These are phyloP conservation scores for Clonostachys solani DNA, from an alignment of 2,329 filamentous ascomycete species.

Conservation along the genomic window DNA sequence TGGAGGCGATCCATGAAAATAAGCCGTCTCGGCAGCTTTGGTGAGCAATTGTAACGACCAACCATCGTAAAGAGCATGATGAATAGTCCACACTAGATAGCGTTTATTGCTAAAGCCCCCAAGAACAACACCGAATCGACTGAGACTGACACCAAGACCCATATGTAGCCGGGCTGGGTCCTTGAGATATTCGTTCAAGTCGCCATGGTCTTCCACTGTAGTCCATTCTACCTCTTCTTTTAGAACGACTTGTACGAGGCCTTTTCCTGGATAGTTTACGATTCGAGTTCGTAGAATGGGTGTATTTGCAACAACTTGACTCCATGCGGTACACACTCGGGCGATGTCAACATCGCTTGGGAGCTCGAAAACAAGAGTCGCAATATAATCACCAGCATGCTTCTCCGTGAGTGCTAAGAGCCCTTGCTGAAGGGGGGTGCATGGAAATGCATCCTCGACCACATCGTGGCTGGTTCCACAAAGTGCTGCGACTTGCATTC, in stretches of 20 bases:
- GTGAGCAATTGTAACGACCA: constrained; percentile 4
- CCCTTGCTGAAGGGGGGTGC: constrained; percentile 28
- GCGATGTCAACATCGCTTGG: too few relatives aligned
- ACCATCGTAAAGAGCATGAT: constrained; percentile 13
- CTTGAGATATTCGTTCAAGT: background rate
- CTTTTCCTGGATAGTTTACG: too few relatives aligned
- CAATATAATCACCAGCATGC: constrained; percentile 19
- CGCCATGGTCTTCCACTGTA: constrained; percentile 20
- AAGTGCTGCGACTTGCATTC: constrained; percentile 18
- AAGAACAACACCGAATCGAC: constrained; percentile 8
- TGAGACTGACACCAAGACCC: constrained; percentile 10
- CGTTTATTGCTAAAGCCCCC: background rate
- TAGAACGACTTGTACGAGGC: too few relatives aligned
- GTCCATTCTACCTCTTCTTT: too few relatives aligned
- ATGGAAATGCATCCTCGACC: constrained; percentile 29
- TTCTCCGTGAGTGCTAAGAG: constrained; percentile 27
- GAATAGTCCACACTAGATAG: constrained; percentile 11
- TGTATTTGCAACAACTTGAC: too few relatives aligned
- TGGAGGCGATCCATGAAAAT: constrained; percentile 10
- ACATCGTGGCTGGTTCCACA: constrained; percentile 19
- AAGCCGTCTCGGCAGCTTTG: background rate
- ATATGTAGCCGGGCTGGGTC: constrained; percentile 2
- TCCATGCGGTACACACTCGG: too few relatives aligned
- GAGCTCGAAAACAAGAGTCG: background rate
- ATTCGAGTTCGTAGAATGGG: too few relatives aligned